These are phyloP conservation scores for Parietichytrium sp. DNA, from an alignment of 108 stramenopile species.

Conservation along the genomic window DNA sequence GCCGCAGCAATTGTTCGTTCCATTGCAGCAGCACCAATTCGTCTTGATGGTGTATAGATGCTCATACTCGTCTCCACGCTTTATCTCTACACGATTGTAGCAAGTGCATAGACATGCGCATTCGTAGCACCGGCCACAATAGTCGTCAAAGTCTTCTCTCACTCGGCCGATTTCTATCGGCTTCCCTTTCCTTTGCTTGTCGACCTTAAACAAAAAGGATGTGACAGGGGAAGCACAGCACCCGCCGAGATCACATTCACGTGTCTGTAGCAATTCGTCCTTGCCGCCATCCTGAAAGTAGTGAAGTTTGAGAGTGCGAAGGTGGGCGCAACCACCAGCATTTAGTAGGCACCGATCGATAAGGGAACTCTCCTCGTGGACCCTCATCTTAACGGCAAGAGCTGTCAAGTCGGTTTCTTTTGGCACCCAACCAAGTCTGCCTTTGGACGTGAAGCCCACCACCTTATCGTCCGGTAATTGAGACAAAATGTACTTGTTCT, in stretches of 20 bases:
- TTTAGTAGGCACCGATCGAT: not conserved
- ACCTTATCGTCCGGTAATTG: not conserved
- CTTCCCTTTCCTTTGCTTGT: not conserved
- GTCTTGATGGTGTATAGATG: not conserved
- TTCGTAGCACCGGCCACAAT: not conserved
- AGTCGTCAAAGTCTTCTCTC: not conserved
- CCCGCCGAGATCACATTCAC: not conserved
- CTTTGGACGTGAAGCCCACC: not conserved
- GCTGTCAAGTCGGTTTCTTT: not conserved
- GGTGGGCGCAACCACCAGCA: not conserved
- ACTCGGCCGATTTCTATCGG: not conserved
- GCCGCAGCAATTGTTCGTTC: slow-evolving; percentile 20
- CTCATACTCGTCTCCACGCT: not conserved
- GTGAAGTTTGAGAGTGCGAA: slow-evolving; percentile 33
- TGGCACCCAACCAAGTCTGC: not conserved
- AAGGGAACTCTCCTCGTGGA: not conserved
- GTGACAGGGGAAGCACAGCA: not conserved
- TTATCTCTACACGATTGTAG: not conserved
- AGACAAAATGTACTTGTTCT: not conserved
- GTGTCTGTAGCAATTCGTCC: not conserved
- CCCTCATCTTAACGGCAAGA: not conserved
- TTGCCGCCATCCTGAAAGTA: not conserved
- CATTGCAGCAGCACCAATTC: not conserved
- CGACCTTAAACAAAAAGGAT: not conserved
- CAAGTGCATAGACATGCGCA: not conserved